Percentiles rank a stretch among this genome's conserved stretches.
phyloP scores from a whole-genome alignment of 2,329 filamentous ascomycete species.

The Pseudonectria foliicola region DNA sequence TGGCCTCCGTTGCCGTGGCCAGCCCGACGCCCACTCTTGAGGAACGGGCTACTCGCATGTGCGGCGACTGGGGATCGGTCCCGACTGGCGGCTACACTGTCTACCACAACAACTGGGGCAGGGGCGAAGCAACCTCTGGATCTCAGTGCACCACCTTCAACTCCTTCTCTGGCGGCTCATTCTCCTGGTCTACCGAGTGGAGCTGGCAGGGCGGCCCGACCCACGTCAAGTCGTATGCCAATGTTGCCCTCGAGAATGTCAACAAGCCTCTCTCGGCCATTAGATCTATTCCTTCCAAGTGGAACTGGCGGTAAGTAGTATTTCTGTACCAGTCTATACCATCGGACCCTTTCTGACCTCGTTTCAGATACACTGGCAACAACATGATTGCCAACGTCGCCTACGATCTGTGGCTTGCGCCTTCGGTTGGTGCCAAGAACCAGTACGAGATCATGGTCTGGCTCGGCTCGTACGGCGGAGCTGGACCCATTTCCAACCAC shows the following conservation, averaged over 20 bases:
- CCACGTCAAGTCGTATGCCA: conserved; percentile 40
- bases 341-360: too few relatives aligned
- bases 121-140: conserved; percentile 27
- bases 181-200: conserved; percentile 36
- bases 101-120: conserved; percentile 48
- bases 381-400: conserved; percentile 46
- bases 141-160: conserved; percentile 35
- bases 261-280: conserved; percentile 29
- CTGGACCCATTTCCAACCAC: conserved; percentile 41
- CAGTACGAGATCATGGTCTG: conserved; percentile 62
- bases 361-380: conserved; percentile 26
- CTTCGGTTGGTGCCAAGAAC: conserved; percentile 32
- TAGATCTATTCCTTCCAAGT: conserved; percentile 27
- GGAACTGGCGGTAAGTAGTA: conserved; percentile 21
- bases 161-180: conserved; percentile 24
- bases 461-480: conserved; percentile 51
- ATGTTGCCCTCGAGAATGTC: conserved; percentile 32
- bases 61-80: conserved; percentile 32
- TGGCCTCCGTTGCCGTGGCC: conserved; percentile 23
- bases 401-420: conserved; percentile 54
- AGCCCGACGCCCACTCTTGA: conserved; percentile 24
- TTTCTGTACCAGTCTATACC: too few relatives aligned
- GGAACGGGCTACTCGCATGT: conserved; percentile 28
- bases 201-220: conserved; percentile 31
- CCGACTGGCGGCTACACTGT: conserved; percentile 37